phyloP scores from a whole-genome alignment of 257 asterid species.

The Solanum stenotomum region DNA sequence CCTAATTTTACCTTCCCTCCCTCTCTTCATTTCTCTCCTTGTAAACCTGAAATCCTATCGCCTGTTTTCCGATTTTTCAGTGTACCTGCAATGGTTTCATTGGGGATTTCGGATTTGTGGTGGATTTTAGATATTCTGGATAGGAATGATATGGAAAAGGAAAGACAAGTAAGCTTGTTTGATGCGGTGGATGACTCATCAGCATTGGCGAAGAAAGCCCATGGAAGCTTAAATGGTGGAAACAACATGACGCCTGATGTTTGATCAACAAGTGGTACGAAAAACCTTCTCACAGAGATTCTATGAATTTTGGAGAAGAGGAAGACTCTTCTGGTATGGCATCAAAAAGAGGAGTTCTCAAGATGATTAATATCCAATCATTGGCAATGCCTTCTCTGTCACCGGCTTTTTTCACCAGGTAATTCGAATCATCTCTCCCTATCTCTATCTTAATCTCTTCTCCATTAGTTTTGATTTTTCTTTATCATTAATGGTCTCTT shows the following conservation, averaged over 20 bases:
- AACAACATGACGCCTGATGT: conserved; percentile 4
- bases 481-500: not conserved
- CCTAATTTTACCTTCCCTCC: not conserved
- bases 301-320: conserved; percentile 81
- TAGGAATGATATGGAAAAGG: conserved; percentile 87
- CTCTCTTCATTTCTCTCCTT: not conserved
- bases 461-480: not conserved
- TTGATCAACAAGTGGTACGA: conserved; percentile 55
- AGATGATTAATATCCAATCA: not conserved
- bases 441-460: not conserved
- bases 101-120: not conserved
- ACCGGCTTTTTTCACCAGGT: not conserved
- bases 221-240: conserved; percentile 28
- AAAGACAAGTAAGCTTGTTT: conserved; percentile 60
- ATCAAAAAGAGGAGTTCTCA: not conserved
- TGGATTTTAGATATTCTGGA: conserved; percentile 6
- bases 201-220: conserved; percentile 1
- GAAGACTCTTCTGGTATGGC: conserved; percentile 84
- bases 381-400: not conserved
- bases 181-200: conserved; percentile 82
- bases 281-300: conserved; percentile 65
- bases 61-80: not conserved
- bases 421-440: not conserved
- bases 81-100: not conserved
- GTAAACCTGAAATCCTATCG: not conserved